phyloP scores from a whole-genome alignment of 192 early-diverging fungal species.

The Funneliformis geosporum region DNA sequence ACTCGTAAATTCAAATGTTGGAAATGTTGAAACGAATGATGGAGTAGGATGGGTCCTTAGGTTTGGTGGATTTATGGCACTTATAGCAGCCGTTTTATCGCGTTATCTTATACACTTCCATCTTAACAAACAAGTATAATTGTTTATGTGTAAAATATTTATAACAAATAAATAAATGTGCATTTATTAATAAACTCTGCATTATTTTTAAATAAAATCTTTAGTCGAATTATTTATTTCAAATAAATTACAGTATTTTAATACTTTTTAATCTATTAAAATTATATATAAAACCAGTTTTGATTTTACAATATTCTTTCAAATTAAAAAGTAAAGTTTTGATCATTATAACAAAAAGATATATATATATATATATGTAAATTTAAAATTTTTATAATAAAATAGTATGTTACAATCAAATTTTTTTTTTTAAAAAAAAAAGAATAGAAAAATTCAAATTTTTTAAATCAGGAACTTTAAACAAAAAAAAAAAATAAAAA shows the following conservation, averaged over 20 bases:
- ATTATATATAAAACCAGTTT: too few species aligned
- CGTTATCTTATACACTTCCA: constrained; percentile 32
- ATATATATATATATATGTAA: neutral
- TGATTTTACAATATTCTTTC: too few species aligned
- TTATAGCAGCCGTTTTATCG: constrained; percentile 66
- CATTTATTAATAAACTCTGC: too few species aligned
- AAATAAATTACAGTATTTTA: too few species aligned
- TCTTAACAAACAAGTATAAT: neutral
- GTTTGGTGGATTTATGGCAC: constrained; percentile 68
- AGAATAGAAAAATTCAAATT: neutral
- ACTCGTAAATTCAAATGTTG: constrained; percentile 29
- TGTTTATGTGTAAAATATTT: neutral
- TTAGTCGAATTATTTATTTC: too few species aligned
- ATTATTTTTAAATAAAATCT: too few species aligned
- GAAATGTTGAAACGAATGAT: constrained; percentile 36
- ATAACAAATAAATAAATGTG: too few species aligned
- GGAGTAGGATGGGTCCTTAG: constrained; percentile 67
- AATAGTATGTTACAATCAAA: too few species aligned
- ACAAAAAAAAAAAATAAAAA: neutral
- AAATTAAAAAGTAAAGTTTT: neutral
- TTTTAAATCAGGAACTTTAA: neutral
- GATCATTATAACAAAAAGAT: neutral
- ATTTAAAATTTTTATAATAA: neutral
- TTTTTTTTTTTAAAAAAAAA: neutral
- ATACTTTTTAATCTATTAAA: too few species aligned